Evolutionary conservation across 2,329 filamentous ascomycete species (phyloP).

Genomic region (Paecilomyces fulvus): DNA sequence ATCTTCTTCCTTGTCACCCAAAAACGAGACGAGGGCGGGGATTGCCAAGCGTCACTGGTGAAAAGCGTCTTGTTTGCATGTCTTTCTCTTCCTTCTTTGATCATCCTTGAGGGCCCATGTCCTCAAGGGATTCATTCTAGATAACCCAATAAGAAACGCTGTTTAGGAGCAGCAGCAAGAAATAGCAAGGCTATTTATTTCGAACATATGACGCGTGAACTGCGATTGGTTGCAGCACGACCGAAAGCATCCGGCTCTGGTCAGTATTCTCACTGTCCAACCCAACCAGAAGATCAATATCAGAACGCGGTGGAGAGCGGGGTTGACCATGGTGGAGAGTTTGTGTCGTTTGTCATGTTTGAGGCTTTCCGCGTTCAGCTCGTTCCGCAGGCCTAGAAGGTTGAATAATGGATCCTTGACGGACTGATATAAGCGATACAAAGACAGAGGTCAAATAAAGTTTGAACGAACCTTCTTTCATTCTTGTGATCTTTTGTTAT

Average conservation of each 20-base stretch:
- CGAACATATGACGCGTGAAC: not conserved
- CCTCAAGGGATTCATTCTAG: not conserved
- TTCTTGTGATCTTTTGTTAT: too few relatives aligned
- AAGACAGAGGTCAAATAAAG: too few relatives aligned
- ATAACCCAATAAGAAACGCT: not conserved
- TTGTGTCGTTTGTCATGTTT: not conserved
- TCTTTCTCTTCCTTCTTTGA: not conserved
- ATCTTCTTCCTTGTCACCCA: not conserved
- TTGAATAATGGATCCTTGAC: not conserved
- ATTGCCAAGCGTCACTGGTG: not conserved
- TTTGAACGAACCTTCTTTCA: too few relatives aligned
- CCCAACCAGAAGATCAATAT: not conserved
- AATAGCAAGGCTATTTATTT: not conserved
- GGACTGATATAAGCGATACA: not conserved
- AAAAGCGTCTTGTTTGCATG: not conserved
- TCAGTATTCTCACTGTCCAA: not conserved
- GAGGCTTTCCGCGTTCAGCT: not conserved
- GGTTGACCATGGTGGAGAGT: not conserved
- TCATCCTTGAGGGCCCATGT: not conserved
- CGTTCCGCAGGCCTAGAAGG: not conserved
- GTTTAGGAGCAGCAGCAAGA: not conserved
- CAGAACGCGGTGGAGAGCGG: not conserved
- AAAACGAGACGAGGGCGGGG: not conserved
- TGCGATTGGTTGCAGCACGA: not conserved
- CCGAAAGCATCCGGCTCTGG: not conserved